Evolutionary conservation across 768 basidiomycete species (phyloP).

Genomic region (Leccinum disarticulatum): DNA sequence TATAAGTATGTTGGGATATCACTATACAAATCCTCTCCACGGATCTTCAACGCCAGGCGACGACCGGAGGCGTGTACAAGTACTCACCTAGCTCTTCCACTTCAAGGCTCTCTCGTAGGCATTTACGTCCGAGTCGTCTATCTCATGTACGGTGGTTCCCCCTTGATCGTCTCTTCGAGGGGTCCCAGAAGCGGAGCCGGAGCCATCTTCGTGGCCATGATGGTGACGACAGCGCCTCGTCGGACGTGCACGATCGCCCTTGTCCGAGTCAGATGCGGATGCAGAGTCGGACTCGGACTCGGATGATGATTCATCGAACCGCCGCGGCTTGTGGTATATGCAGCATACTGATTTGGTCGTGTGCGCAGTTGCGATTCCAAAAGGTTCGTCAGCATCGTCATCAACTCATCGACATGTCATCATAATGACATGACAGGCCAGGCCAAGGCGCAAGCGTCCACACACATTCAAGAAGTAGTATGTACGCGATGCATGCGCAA

Average conservation of each 20-base stretch:
- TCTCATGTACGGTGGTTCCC: conserved; percentile 19
- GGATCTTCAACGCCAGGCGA: background rate
- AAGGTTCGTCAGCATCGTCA: background rate
- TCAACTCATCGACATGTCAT: no score
- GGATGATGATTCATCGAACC: conserved; percentile 81
- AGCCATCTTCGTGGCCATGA: background rate
- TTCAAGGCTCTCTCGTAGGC: conserved; percentile 49
- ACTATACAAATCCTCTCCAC: background rate
- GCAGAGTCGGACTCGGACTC: conserved; percentile 43
- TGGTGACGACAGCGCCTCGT: conserved; percentile 4
- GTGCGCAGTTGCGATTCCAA: background rate
- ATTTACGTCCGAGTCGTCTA: conserved; percentile 37
- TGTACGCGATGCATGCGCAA: background rate
- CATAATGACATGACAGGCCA: no score
- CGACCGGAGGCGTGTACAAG: background rate
- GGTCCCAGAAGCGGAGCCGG: background rate
- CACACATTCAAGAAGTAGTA: no score
- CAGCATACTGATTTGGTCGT: conserved; percentile 72
- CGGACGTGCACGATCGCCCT: conserved; percentile 14
- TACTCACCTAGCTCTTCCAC: conserved; percentile 17
- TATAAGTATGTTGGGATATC: background rate
- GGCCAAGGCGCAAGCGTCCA: background rate
- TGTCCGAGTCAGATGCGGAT: conserved; percentile 31
- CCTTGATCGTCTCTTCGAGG: conserved; percentile 9
- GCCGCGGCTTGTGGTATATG: conserved; percentile 83